These are phyloP conservation scores for Leccinum barrowsii DNA, from an alignment of 768 basidiomycete species.

Conservation along the genomic window DNA sequence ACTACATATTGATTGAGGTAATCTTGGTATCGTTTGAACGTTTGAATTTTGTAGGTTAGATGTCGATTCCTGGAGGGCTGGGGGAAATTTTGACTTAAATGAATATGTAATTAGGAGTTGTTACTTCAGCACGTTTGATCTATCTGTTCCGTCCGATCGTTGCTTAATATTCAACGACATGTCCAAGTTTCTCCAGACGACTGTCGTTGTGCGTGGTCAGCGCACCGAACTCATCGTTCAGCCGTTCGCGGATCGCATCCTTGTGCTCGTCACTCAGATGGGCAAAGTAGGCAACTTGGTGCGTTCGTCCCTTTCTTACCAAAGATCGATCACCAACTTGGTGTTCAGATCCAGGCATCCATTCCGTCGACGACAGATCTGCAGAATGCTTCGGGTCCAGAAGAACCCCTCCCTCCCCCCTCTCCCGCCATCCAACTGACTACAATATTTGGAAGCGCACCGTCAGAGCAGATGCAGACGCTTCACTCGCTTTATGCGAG, in stretches of 20 bases:
- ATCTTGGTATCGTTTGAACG: background rate
- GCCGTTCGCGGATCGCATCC: conserved; percentile 69
- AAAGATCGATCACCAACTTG: conserved; percentile 4
- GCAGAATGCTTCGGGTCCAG: conserved; percentile 33
- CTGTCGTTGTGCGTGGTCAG: conserved; percentile 50
- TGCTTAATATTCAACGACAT: conserved; percentile 4
- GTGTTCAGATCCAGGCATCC: conserved; percentile 70
- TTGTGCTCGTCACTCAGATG: conserved; percentile 88
- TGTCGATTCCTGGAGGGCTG: background rate
- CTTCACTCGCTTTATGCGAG: conserved; percentile 77
- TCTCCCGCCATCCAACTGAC: conserved; percentile 72
- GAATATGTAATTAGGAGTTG: background rate
- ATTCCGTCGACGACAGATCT: conserved; percentile 62
- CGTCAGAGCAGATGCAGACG: conserved; percentile 63
- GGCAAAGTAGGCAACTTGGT: conserved; percentile 90
- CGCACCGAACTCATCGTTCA: conserved; percentile 77
- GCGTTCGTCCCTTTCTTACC: conserved; percentile 14
- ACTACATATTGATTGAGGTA: conserved; percentile 2
- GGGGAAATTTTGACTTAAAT: background rate
- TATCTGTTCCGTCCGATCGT: background rate
- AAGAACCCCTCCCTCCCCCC: conserved; percentile 49
- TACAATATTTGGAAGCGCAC: conserved; percentile 71
- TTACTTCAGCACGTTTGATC: background rate
- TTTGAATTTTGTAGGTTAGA: background rate
- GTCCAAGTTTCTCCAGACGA: conserved; percentile 38